Percentiles rank a stretch among this genome's conserved stretches.
These are phyloP conservation scores for Betula pendula DNA, from an alignment of 306 rosid genomes.

Conservation along the genomic window DNA sequence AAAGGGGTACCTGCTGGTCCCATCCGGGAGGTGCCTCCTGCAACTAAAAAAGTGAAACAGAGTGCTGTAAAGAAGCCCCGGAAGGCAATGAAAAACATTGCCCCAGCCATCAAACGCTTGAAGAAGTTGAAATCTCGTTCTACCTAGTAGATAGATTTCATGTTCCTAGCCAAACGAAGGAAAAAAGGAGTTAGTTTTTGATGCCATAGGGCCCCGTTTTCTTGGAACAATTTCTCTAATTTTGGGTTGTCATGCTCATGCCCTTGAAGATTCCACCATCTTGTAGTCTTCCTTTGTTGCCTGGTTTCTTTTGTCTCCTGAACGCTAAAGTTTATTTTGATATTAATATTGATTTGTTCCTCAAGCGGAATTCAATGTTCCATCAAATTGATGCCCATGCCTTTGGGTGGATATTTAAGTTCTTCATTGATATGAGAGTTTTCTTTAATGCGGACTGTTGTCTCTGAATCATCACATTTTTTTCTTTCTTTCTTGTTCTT, in stretches of 20 bases:
- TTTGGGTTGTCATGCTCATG: not conserved
- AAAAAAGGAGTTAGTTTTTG: no score
- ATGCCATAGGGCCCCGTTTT: not conserved
- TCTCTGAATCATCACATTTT: not conserved
- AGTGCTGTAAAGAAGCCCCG: constrained; percentile 59
- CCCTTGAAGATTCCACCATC: not conserved
- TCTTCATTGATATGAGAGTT: not conserved
- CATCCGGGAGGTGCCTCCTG: constrained; percentile 62
- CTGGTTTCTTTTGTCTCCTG: not conserved
- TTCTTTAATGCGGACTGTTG: not conserved
- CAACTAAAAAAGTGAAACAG: constrained; percentile 55
- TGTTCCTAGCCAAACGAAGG: not conserved
- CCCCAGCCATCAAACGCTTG: constrained; percentile 58
- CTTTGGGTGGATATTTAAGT: not conserved
- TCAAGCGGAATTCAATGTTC: constrained; percentile 10
- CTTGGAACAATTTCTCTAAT: not conserved
- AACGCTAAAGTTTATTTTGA: constrained; percentile 18
- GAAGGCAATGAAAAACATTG: constrained; percentile 52
- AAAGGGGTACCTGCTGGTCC: constrained; percentile 97
- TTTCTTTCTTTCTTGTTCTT: not conserved
- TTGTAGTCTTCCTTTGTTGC: not conserved
- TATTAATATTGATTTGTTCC: constrained; percentile 33
- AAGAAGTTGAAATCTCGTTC: constrained; percentile 63
- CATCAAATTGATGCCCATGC: not conserved
- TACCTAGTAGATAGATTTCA: constrained; percentile 25